Evolutionary conservation across 352 stramenopile genomes (phyloP).

Genomic region (Globisporangium sylvaticum): DNA sequence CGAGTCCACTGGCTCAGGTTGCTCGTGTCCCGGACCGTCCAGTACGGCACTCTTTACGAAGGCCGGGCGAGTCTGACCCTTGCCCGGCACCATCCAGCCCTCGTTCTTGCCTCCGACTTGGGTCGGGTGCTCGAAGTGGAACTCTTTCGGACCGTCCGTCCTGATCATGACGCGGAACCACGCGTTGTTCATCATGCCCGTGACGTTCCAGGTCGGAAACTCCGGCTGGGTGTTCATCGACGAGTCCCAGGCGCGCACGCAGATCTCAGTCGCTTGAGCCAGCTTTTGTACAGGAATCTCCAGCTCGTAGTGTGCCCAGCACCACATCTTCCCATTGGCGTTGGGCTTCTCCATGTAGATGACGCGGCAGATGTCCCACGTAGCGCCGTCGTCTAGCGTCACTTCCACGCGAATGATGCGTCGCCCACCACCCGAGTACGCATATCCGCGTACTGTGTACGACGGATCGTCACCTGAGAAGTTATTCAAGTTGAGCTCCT

Average conservation of each 20-base stretch:
- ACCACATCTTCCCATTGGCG: constrained; percentile 92
- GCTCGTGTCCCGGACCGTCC: background rate
- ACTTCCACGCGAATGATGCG: constrained; percentile 89
- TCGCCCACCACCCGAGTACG: constrained; percentile 90
- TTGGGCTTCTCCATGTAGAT: constrained; percentile 72
- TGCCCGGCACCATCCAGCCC: constrained; percentile 86
- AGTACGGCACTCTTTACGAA: background rate
- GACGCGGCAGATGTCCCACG: constrained; percentile 80
- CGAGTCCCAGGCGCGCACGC: constrained; percentile 89
- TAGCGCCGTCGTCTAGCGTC: constrained; percentile 73
- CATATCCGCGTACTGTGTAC: constrained; percentile 88
- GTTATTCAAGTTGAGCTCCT: constrained; percentile 21
- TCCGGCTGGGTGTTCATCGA: constrained; percentile 90
- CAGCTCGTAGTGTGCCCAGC: constrained; percentile 89
- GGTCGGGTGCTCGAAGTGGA: constrained; percentile 91
- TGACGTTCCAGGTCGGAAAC: constrained; percentile 93
- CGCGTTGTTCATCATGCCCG: constrained; percentile 93
- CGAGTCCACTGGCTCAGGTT: background rate
- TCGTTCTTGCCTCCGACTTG: constrained; percentile 81
- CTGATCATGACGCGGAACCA: constrained; percentile 86
- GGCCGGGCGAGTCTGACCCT: background rate
- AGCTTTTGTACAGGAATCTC: constrained; percentile 66
- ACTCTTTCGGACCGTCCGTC: constrained; percentile 34
- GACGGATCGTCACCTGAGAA: constrained; percentile 18
- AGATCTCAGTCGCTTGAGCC: constrained; percentile 74